These are phyloP conservation scores for Passalora sequoiae DNA, from an alignment of 2,329 filamentous ascomycete species.

Conservation along the genomic window DNA sequence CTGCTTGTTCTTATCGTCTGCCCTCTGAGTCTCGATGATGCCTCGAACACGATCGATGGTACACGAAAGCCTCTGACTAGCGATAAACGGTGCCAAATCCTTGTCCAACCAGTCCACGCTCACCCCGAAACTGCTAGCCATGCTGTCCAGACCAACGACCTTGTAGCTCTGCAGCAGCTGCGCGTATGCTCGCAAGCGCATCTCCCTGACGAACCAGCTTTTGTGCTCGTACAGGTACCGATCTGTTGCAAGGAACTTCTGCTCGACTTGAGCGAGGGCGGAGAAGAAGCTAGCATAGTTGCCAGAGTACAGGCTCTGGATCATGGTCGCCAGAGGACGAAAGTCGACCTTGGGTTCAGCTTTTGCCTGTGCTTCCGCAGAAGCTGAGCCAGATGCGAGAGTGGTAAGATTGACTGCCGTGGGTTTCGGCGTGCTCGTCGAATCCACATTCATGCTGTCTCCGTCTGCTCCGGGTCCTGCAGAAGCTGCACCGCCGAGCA, in stretches of 20 bases:
- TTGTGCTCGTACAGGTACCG: constrained; percentile 94
- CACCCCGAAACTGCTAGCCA: constrained; percentile 95
- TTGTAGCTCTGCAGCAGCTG: constrained; percentile 96
- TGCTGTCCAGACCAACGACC: constrained; percentile 92
- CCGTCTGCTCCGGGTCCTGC: constrained; percentile 77
- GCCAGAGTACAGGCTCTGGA: constrained; percentile 86
- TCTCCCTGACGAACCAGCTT: constrained; percentile 96
- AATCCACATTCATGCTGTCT: constrained; percentile 50
- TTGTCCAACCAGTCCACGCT: constrained; percentile 93
- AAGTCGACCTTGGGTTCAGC: constrained; percentile 83
- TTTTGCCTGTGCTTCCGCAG: constrained; percentile 60
- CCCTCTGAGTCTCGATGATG: constrained; percentile 95
- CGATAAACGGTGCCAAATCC: constrained; percentile 95
- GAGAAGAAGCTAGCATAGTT: constrained; percentile 93
- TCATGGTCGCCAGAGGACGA: constrained; percentile 76
- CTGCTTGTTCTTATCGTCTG: constrained; percentile 99
- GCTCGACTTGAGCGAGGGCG: constrained; percentile 82
- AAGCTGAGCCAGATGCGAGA: constrained; percentile 57
- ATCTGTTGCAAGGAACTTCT: constrained; percentile 88
- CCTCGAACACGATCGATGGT: constrained; percentile 96
- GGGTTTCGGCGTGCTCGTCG: constrained; percentile 41
- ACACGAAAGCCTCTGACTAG: constrained; percentile 86
- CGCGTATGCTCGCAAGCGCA: constrained; percentile 93
- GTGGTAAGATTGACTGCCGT: constrained; percentile 84
- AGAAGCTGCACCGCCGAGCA: constrained; percentile 72